These are phyloP conservation scores for Vanrija humicola DNA, from an alignment of 1,284 basidiomycete species.

Conservation along the genomic window DNA sequence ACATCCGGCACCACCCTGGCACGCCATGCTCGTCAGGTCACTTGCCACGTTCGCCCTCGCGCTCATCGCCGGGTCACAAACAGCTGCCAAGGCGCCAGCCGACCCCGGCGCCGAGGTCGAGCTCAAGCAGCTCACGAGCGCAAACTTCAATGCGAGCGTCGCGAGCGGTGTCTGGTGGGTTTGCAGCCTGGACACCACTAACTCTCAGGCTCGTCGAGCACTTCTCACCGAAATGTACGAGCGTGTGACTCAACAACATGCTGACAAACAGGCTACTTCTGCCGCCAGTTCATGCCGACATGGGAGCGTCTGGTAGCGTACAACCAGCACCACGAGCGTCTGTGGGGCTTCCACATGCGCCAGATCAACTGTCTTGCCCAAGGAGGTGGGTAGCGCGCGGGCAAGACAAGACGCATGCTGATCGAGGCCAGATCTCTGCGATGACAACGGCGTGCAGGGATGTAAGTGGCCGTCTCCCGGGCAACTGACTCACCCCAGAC, in stretches of 20 bases:
- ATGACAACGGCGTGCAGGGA: constrained; percentile 61
- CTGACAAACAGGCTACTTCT: constrained; percentile 39
- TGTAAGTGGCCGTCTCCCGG: constrained; percentile 46
- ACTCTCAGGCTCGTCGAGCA: constrained; percentile 48
- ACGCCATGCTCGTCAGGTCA: neutral
- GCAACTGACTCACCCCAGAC: constrained; percentile 44
- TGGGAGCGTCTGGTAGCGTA: constrained; percentile 68
- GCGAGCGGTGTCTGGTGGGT: constrained; percentile 65
- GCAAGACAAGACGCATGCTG: neutral
- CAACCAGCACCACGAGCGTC: constrained; percentile 56
- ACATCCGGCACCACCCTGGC: neutral
- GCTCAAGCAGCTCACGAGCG: constrained; percentile 56
- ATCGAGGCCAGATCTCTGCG: constrained; percentile 65
- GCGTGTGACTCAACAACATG: neutral
- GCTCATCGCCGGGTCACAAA: neutral
- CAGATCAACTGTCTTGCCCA: constrained; percentile 81
- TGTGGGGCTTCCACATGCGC: constrained; percentile 64
- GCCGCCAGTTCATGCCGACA: constrained; percentile 59
- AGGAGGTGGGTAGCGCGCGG: constrained; percentile 61
- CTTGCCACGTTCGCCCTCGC: neutral
- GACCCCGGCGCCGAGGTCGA: constrained; percentile 26
- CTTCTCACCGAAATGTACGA: constrained; percentile 47
- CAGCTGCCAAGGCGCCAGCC: neutral
- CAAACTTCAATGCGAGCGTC: constrained; percentile 60
- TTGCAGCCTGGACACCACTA: neutral